These are phyloP conservation scores for Pleoardoris graminearum DNA, from an alignment of 2,329 filamentous ascomycete species.

Conservation along the genomic window DNA sequence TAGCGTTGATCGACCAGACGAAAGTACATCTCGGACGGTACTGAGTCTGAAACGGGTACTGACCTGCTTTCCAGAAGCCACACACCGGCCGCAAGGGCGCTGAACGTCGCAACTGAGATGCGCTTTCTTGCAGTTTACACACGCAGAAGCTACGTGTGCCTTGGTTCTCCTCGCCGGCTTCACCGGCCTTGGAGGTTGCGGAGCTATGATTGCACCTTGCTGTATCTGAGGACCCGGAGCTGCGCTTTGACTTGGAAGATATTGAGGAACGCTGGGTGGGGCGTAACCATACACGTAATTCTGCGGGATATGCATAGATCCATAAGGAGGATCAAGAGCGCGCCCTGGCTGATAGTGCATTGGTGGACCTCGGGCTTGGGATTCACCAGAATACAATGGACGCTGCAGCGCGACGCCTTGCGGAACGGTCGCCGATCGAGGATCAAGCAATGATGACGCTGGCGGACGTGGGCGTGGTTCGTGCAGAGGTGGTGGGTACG, in stretches of 20 bases:
- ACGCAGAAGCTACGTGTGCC: slow-evolving; percentile 81
- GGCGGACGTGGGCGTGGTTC: slow-evolving; percentile 32
- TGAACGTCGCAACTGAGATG: slow-evolving; percentile 71
- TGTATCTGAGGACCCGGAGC: slow-evolving; percentile 35
- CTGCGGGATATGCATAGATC: slow-evolving; percentile 25
- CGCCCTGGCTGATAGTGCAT: slow-evolving; percentile 33
- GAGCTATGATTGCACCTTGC: slow-evolving; percentile 37
- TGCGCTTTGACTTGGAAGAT: slow-evolving; percentile 30
- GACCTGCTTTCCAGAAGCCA: slow-evolving; percentile 72
- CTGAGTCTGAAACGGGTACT: slow-evolving; percentile 24
- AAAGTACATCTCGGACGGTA: background rate
- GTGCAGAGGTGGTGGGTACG: slow-evolving; percentile 28
- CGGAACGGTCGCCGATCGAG: slow-evolving; percentile 22
- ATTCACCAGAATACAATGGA: slow-evolving; percentile 37
- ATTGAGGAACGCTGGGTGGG: slow-evolving; percentile 27
- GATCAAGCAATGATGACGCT: slow-evolving; percentile 29
- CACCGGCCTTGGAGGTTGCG: slow-evolving; percentile 32
- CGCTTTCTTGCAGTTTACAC: slow-evolving; percentile 82
- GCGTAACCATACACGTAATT: slow-evolving; percentile 39
- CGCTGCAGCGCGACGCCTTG: slow-evolving; percentile 29
- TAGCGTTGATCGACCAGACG: slow-evolving; percentile 17
- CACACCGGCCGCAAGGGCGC: slow-evolving; percentile 76
- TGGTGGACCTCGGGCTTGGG: slow-evolving; percentile 26
- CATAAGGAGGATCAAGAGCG: slow-evolving; percentile 31
- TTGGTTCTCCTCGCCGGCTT: slow-evolving; percentile 59